Evolutionary conservation across 345 rosid genomes (phyloP), one percentile per base, ranked within the genome.

Genomic region (Camelina neglecta): DNA sequence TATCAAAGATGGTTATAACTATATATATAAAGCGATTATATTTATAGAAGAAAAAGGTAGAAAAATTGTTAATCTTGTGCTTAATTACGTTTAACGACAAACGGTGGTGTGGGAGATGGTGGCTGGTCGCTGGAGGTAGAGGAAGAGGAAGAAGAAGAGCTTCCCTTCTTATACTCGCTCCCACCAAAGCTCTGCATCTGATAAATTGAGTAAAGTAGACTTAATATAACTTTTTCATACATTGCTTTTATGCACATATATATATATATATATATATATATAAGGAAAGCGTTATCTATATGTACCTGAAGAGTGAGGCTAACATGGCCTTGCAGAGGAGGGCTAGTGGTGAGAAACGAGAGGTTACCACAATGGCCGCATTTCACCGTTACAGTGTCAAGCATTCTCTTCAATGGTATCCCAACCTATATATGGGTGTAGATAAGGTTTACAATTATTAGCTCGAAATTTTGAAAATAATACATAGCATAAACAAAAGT

Each of bases 361-460:
- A 95, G 91, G 82, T 93, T 89, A 70, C 97, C 88, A 78, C 97
- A 92, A 71, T 95, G 99, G 1, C 98, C 99, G 39, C 99, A 95
- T 78, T 93, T 95, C 83, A 95, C 99, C 4, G 98, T 93, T 80
- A 90, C 96, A 4, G 98, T 90, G 60, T 92, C 98, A 72, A 92
- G 84, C 91, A 87, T 69, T 74, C 93, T 74, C 83, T 90, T 92
- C 90, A 87, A 71, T 75, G 99, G 99, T 78, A 95, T 89, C 72
- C 97, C 97, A 26, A 95, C 99, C 99, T 94, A 78, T 72, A 57
- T 59, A 69, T 20, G 65, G 8, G 5, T 44, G 33, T 54, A 35
- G 7, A 54, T 36, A 18, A 47, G 24, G n/a, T 56, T 67, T 56
- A 65, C 8, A 35, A 23, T 55, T 55, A 23, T 63, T 45, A 75